Conservation (phyloP, 352 stramenopile genomes). For the Elongisporangium undulatum region DNA sequence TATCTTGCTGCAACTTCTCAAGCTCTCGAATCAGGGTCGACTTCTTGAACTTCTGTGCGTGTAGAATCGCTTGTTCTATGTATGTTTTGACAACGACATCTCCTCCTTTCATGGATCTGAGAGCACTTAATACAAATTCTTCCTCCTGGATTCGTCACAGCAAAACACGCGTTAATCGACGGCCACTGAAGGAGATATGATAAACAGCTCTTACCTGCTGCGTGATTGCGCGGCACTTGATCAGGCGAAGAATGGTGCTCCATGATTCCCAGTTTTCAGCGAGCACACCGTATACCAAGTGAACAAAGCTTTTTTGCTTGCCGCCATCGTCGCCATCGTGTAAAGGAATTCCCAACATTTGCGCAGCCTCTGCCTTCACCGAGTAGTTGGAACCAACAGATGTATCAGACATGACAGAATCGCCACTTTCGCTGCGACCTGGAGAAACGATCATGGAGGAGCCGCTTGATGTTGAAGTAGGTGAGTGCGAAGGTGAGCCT, state of each 20-base stretch:
- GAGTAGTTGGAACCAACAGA: constrained; percentile 74
- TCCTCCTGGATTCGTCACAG: constrained; percentile 40
- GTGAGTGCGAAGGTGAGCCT: constrained; percentile 60
- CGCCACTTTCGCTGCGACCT: constrained; percentile 53
- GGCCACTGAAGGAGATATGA: background rate
- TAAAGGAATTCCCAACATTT: constrained; percentile 76
- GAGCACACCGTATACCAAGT: constrained; percentile 69
- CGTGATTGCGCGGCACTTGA: constrained; percentile 64
- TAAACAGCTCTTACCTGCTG: constrained; percentile 42
- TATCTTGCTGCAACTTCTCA: constrained; percentile 30
- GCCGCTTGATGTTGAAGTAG: constrained; percentile 44
- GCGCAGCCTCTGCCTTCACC: constrained; percentile 69
- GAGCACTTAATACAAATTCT: constrained; percentile 69
- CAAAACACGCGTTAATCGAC: background rate
- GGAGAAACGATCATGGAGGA: constrained; percentile 55
- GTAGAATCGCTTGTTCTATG: constrained; percentile 57
- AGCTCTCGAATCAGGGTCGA: constrained; percentile 43
- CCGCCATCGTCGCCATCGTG: constrained; percentile 50
- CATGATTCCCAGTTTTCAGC: constrained; percentile 82
- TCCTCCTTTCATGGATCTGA: constrained; percentile 70
- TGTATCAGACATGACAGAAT: constrained; percentile 50
- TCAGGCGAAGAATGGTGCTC: constrained; percentile 79
- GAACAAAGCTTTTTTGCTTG: constrained; percentile 50
- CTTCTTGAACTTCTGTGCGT: constrained; percentile 73
- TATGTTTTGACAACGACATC: constrained; percentile 60